These are phyloP conservation scores for Epichloe brachyelytri DNA, from an alignment of 2,329 filamentous ascomycete genomes.

Conservation along the genomic window DNA sequence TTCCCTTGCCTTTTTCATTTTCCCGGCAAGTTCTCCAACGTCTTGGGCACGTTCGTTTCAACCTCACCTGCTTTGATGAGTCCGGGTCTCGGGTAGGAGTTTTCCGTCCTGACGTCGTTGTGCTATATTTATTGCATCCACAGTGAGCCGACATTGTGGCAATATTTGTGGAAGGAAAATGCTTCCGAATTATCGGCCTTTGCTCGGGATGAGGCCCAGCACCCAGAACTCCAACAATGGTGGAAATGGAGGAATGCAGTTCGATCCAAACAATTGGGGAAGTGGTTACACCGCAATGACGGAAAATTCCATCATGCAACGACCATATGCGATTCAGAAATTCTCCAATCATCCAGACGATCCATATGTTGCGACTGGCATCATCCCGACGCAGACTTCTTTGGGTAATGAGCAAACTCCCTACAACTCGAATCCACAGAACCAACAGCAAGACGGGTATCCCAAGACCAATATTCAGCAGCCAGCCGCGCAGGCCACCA, in stretches of 20 bases:
- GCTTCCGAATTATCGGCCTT: neutral
- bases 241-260: neutral
- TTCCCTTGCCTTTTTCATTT: neutral
- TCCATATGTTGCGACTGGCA: constrained; percentile 1
- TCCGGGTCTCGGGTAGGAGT: neutral
- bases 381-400: neutral
- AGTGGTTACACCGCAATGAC: neutral
- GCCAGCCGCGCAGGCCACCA: constrained; percentile 10
- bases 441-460: neutral
- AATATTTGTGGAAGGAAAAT: neutral
- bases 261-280: neutral
- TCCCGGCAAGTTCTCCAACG: neutral
- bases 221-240: neutral
- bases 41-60: neutral
- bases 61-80: neutral
- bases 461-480: constrained; percentile 16
- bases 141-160: neutral
- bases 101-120: neutral
- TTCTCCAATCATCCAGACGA: constrained; percentile 1
- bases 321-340: constrained; percentile 1
- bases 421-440: neutral
- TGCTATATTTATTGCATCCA: neutral
- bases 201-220: neutral
- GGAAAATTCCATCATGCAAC: neutral
- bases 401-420: neutral